Evolutionary conservation across 805 yeast genomes (phyloP).

Genomic region (Candida easanensis): DNA sequence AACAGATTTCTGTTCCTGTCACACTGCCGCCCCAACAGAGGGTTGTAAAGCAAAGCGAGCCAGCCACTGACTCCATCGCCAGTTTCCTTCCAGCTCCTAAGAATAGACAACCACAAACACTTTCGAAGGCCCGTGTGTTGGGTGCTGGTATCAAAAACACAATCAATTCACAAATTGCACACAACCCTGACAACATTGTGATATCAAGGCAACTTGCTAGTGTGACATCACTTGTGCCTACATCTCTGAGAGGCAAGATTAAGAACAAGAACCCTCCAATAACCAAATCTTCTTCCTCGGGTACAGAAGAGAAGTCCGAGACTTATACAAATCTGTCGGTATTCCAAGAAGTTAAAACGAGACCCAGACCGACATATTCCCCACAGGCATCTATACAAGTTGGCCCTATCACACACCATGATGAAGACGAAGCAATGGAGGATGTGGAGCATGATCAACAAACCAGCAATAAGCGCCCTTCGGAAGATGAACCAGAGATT

Average conservation of each 20-base stretch:
- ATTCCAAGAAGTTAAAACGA: constrained; percentile 4
- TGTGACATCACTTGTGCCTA: constrained; percentile 24
- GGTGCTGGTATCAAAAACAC: constrained; percentile 20
- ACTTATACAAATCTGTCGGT: background rate
- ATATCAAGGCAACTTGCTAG: constrained; percentile 12
- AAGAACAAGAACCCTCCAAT: background rate
- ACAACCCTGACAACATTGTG: constrained; percentile 20
- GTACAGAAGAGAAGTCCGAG: background rate
- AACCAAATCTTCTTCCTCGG: background rate
- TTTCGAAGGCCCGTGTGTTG: constrained; percentile 12
- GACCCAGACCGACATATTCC: background rate
- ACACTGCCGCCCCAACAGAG: background rate
- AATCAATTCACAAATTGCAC: constrained; percentile 14
- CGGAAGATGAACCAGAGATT: constrained; percentile 9
- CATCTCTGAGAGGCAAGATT: constrained; percentile 18
- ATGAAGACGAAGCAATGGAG: constrained; percentile 2
- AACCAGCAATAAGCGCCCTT: constrained; percentile 2
- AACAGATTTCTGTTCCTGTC: background rate
- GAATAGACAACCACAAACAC: constrained; percentile 10
- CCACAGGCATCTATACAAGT: constrained; percentile 2
- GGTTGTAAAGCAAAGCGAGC: no score
- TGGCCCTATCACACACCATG: background rate
- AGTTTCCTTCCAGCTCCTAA: constrained; percentile 26
- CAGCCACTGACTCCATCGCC: constrained; percentile 17
- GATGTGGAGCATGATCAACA: background rate